phyloP scores from a whole-genome alignment of 352 stramenopile genomes.

The Pythium pyrilobum region DNA sequence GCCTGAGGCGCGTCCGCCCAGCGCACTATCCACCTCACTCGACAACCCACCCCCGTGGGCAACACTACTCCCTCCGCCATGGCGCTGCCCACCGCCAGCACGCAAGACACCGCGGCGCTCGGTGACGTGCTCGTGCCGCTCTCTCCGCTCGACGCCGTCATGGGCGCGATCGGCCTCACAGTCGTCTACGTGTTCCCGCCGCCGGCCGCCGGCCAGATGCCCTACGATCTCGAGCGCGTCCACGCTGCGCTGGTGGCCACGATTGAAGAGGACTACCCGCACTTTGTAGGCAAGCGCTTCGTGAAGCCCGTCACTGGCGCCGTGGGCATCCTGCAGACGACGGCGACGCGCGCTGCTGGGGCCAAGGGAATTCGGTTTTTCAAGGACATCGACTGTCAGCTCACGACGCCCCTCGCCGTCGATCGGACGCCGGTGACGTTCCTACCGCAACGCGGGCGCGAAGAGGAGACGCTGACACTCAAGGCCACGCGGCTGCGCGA shows the following conservation, averaged over 20 bases:
- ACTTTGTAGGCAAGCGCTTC: slow-evolving; percentile 32
- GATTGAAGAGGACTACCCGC: slow-evolving; percentile 40
- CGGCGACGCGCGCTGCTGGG: neutral
- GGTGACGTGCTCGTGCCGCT: slow-evolving; percentile 16
- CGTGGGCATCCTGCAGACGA: slow-evolving; percentile 29
- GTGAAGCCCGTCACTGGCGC: slow-evolving; percentile 23
- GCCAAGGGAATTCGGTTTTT: slow-evolving; percentile 33
- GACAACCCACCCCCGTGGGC: too few relatives aligned
- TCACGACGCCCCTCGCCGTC: slow-evolving; percentile 35
- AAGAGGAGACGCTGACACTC: slow-evolving; percentile 21
- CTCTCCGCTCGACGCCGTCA: slow-evolving; percentile 47
- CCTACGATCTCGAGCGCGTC: slow-evolving; percentile 39
- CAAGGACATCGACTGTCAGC: slow-evolving; percentile 5
- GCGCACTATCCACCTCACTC: too few relatives aligned
- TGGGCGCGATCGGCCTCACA: slow-evolving; percentile 36
- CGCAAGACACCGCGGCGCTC: neutral
- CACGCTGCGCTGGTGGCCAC: slow-evolving; percentile 26
- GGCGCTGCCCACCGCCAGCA: neutral
- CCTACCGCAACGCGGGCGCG: slow-evolving; percentile 19
- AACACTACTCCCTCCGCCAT: neutral
- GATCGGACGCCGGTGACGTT: slow-evolving; percentile 26
- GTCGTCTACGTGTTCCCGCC: slow-evolving; percentile 55
- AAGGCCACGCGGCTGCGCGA: slow-evolving; percentile 42
- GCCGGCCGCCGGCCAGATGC: neutral
- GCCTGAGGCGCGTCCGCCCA: too few relatives aligned